phyloP scores from a whole-genome alignment of 2,329 filamentous ascomycete species.

The Penicillium paneum region DNA sequence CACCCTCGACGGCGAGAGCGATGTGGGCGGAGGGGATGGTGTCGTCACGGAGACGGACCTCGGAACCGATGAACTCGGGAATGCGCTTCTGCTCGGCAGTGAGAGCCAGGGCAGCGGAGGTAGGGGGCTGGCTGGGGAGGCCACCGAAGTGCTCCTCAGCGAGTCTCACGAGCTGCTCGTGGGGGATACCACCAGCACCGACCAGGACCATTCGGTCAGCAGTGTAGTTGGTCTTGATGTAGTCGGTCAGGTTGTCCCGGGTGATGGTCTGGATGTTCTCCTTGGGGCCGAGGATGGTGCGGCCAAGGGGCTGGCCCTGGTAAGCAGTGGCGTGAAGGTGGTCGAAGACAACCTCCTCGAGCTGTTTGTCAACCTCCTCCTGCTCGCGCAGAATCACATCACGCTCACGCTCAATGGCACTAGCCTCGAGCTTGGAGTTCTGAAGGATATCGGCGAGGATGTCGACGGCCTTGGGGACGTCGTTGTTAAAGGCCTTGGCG shows the following conservation, averaged over 20 bases:
- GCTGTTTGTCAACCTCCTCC: constrained; percentile 99
- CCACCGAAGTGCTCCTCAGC: constrained; percentile 92
- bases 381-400: constrained; percentile 98
- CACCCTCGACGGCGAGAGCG: constrained; percentile 96
- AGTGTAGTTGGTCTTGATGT: constrained; percentile 99
- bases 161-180: constrained; percentile 89
- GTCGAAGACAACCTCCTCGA: constrained; percentile 99
- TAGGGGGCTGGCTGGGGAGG: constrained; percentile 71
- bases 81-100: constrained; percentile 75
- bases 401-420: constrained; percentile 93
- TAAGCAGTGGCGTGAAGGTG: constrained; percentile 97
- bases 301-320: constrained; percentile 92
- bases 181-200: constrained; percentile 87
- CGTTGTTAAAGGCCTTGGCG: constrained; percentile 97
- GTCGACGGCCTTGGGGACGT: constrained; percentile 93
- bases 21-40: constrained; percentile 96
- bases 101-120: constrained; percentile 68
- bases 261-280: constrained; percentile 98
- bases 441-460: constrained; percentile 99
- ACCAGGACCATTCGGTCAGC: constrained; percentile 99
- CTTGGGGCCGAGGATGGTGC: constrained; percentile 94
- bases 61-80: constrained; percentile 94
- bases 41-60: constrained; percentile 93
- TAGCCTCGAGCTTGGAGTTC: constrained; percentile 94
- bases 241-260: constrained; percentile 83